phyloP scores from a whole-genome alignment of 176 grass and related monocot genomes.

The Poa annua region DNA sequence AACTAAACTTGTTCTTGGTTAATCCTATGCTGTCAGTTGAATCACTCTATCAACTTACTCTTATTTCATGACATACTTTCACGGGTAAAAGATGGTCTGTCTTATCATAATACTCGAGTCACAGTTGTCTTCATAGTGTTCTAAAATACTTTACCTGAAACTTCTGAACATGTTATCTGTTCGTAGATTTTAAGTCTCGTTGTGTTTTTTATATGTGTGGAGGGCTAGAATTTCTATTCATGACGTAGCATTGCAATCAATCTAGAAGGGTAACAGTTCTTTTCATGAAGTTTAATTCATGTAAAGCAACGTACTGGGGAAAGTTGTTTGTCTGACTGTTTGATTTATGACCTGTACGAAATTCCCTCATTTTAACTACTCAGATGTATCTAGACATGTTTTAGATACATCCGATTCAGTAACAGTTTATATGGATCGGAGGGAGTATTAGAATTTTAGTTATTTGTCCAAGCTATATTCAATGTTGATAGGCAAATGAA shows the following conservation, averaged over 20 bases:
- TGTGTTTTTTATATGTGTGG: not conserved
- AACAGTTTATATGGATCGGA: too few relatives aligned
- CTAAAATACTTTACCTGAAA: conserved; percentile 11
- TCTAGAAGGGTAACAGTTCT: not conserved
- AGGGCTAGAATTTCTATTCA: not conserved
- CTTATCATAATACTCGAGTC: not conserved
- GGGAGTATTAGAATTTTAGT: conserved; percentile 3
- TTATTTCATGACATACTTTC: conserved; percentile 1
- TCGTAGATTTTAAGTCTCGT: not conserved
- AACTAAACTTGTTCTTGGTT: not conserved
- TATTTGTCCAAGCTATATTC: not conserved
- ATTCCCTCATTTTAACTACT: not conserved
- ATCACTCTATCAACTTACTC: not conserved
- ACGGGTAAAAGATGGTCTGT: not conserved
- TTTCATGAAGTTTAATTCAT: conserved; percentile 8
- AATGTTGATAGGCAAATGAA: not conserved
- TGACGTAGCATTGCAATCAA: not conserved
- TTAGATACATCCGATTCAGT: too few relatives aligned
- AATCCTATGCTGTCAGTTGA: not conserved
- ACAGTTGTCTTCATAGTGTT: not conserved
- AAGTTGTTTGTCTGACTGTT: not conserved
- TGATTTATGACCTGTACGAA: not conserved
- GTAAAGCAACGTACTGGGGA: conserved; percentile 21
- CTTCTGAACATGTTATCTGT: not conserved
- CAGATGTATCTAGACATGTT: too few relatives aligned